These are phyloP conservation scores for Colletotrichum tabaci DNA, from an alignment of 2,329 filamentous ascomycete genomes.

Conservation along the genomic window DNA sequence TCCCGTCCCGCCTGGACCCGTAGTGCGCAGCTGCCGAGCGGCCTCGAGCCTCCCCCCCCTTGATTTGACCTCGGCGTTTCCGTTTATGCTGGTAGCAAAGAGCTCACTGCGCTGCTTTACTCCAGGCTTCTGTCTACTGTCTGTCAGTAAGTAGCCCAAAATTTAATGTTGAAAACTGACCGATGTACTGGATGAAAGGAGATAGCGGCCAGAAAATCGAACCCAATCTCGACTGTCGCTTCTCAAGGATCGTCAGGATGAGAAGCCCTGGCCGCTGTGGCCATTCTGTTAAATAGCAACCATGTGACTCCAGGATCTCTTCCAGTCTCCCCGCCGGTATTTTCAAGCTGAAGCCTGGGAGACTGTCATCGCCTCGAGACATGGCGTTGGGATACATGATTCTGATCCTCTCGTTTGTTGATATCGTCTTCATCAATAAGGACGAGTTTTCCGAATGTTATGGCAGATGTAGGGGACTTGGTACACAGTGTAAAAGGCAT, in stretches of 20 bases:
- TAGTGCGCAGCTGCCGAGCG: conserved; percentile 3
- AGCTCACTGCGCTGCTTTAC: neutral
- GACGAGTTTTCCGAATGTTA: neutral
- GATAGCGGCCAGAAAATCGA: neutral
- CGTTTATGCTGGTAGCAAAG: neutral
- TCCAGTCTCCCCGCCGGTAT: no score
- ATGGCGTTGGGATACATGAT: neutral
- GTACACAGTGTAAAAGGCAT: neutral
- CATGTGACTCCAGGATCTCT: no score
- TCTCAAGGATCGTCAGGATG: neutral
- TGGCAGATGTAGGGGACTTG: neutral
- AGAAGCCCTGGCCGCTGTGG: neutral
- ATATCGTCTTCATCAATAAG: neutral
- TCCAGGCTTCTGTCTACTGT: neutral
- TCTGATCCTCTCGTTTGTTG: neutral
- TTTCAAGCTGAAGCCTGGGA: neutral
- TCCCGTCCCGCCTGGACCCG: conserved; percentile 30
- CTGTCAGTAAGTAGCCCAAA: neutral
- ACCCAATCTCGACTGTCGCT: neutral
- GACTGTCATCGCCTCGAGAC: neutral
- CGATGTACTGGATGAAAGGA: neutral
- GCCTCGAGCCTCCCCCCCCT: neutral
- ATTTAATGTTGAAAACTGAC: neutral
- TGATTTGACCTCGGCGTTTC: neutral
- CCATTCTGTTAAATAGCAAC: no score